These are phyloP conservation scores for Phaeosphaeriaceae sp. DNA, from an alignment of 2,329 filamentous ascomycete species.

Conservation along the genomic window DNA sequence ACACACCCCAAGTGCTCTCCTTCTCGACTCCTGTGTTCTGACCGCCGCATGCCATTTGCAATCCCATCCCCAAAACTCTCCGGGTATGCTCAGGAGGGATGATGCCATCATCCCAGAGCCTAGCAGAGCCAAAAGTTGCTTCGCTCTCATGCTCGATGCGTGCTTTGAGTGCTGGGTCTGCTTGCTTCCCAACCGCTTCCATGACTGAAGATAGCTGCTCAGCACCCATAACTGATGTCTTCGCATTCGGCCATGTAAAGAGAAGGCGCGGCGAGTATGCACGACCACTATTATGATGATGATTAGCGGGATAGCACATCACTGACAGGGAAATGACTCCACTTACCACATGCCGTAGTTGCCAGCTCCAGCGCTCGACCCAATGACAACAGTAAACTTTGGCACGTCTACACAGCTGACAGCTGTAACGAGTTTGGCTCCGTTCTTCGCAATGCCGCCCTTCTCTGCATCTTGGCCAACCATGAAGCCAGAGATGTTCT, in stretches of 20 bases:
- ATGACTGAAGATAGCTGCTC: slow-evolving; percentile 93
- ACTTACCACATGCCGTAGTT: slow-evolving; percentile 95
- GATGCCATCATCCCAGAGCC: slow-evolving; percentile 76
- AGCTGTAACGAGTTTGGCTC: slow-evolving; percentile 93
- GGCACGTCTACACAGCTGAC: slow-evolving; percentile 94
- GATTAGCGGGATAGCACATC: background rate
- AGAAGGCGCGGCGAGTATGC: slow-evolving; percentile 91
- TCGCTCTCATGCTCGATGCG: slow-evolving; percentile 92
- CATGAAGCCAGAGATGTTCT: slow-evolving; percentile 99
- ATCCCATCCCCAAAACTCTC: slow-evolving; percentile 56
- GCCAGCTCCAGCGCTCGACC: slow-evolving; percentile 88
- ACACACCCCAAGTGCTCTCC: slow-evolving; percentile 49
- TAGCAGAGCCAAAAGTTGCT: slow-evolving; percentile 84
- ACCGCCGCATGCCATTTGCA: slow-evolving; percentile 55
- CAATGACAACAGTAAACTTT: slow-evolving; percentile 97
- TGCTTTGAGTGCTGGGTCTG: slow-evolving; percentile 79
- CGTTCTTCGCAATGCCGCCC: slow-evolving; percentile 96
- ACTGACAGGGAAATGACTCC: background rate
- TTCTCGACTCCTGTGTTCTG: slow-evolving; percentile 41
- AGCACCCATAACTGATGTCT: slow-evolving; percentile 93
- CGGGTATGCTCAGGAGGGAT: slow-evolving; percentile 59
- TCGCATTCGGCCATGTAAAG: slow-evolving; percentile 98
- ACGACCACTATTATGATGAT: slow-evolving; percentile 68
- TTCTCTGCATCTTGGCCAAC: slow-evolving; percentile 91
- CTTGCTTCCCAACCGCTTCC: slow-evolving; percentile 87